phyloP scores from a whole-genome alignment of 495 filamentous ascomycete genomes.

The Penicillium angulare region DNA sequence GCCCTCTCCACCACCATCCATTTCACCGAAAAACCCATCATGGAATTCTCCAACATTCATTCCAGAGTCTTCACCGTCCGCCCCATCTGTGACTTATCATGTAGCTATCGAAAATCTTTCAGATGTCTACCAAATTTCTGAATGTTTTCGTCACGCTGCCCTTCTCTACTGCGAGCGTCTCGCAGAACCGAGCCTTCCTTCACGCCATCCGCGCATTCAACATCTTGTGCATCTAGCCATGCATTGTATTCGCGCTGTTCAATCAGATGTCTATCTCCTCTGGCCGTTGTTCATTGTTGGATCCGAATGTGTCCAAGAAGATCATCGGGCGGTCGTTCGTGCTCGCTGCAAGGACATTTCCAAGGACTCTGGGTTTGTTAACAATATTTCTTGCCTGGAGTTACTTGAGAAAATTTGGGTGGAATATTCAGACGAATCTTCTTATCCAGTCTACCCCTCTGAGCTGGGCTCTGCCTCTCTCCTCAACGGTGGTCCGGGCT shows the following conservation, averaged over 20 bases:
- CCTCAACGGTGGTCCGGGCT: slow-evolving; percentile 14
- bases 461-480: slow-evolving; percentile 15
- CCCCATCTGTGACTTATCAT: slow-evolving; percentile 18
- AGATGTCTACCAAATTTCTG: slow-evolving; percentile 69
- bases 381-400: slow-evolving; percentile 83
- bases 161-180: slow-evolving; percentile 90
- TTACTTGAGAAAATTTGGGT: slow-evolving; percentile 84
- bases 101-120: slow-evolving; percentile 39
- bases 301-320: slow-evolving; percentile 82
- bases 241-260: slow-evolving; percentile 75
- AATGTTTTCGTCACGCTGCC: slow-evolving; percentile 86
- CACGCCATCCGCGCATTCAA: slow-evolving; percentile 76
- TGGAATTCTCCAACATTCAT: slow-evolving; percentile 41
- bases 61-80: slow-evolving; percentile 26
- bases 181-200: slow-evolving; percentile 72
- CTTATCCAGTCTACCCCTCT: slow-evolving; percentile 17
- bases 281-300: slow-evolving; percentile 94
- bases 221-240: slow-evolving; percentile 77
- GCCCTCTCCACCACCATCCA: slow-evolving; percentile 20
- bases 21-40: slow-evolving; percentile 12
- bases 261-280: slow-evolving; percentile 83
- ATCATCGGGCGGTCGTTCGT: slow-evolving; percentile 74
- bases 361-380: slow-evolving; percentile 84
- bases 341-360: slow-evolving; percentile 82
- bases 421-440: slow-evolving; percentile 39